These are phyloP conservation scores for Neurospora sp. DNA, from an alignment of 495 filamentous ascomycete species.

Conservation along the genomic window DNA sequence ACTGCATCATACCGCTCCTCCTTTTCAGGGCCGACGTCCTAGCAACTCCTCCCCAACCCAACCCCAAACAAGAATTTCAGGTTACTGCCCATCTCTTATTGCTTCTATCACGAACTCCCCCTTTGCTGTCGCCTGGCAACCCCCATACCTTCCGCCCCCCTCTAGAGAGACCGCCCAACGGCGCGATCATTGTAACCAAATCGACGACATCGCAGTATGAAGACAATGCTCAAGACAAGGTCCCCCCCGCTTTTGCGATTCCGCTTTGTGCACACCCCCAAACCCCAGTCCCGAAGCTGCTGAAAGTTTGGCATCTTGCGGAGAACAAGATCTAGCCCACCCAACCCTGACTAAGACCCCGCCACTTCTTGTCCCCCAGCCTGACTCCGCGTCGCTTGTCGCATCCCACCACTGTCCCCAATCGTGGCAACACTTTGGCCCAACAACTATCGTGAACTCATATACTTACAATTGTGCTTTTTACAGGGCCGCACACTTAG, in stretches of 20 bases:
- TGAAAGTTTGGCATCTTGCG: constrained; percentile 27
- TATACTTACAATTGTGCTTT: constrained; percentile 11
- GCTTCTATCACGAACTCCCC: constrained; percentile 2
- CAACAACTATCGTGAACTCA: not conserved
- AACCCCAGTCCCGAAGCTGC: constrained; percentile 4
- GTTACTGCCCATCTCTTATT: not conserved
- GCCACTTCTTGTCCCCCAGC: not conserved
- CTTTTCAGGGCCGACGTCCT: not conserved
- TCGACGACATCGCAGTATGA: constrained; percentile 18
- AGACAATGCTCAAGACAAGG: constrained; percentile 43
- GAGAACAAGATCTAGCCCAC: constrained; percentile 5
- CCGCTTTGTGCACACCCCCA: constrained; percentile 5
- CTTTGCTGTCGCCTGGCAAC: constrained; percentile 11
- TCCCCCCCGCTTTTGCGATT: constrained; percentile 27
- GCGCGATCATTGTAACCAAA: not conserved
- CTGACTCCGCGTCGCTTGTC: not conserved
- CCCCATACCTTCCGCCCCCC: constrained; percentile 1
- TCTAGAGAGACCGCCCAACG: constrained; percentile 4
- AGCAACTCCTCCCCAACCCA: not conserved
- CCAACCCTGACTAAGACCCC: constrained; percentile 17
- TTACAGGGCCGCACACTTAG: constrained; percentile 22
- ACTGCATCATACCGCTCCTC: not conserved
- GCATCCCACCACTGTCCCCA: not conserved
- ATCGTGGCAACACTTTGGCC: not conserved
- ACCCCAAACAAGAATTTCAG: not conserved